These are phyloP conservation scores for Arthrobotrys entomopaga DNA, from an alignment of 2,329 filamentous ascomycete species.

Conservation along the genomic window DNA sequence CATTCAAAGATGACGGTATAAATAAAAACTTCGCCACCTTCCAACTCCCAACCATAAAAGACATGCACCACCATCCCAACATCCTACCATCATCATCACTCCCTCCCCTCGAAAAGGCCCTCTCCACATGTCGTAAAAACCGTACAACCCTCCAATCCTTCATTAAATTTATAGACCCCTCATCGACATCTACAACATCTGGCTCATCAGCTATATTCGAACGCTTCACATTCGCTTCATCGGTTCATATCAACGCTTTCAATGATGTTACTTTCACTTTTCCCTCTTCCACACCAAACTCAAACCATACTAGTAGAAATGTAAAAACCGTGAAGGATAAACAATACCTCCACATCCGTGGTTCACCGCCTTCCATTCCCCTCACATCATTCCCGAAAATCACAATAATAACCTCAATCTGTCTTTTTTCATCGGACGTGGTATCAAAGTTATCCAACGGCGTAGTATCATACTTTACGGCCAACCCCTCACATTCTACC, in stretches of 20 bases:
- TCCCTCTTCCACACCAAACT: neutral
- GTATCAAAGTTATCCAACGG: conserved; percentile 23
- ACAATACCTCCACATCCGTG: conserved; percentile 40
- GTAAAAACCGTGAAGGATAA: conserved; percentile 17
- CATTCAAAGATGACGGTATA: neutral
- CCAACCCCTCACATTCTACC: no score
- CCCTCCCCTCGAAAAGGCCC: conserved; percentile 23
- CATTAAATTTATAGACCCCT: conserved; percentile 24
- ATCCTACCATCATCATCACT: conserved; percentile 7
- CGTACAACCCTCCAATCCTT: conserved; percentile 12
- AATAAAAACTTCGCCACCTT: neutral
- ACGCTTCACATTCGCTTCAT: conserved; percentile 31
- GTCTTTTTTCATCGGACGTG: conserved; percentile 47
- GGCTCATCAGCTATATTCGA: conserved; percentile 29
- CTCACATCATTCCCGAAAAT: conserved; percentile 23
- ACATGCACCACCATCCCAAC: conserved; percentile 28
- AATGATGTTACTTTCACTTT: conserved; percentile 29
- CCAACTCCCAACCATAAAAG: conserved; percentile 27
- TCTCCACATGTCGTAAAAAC: conserved; percentile 38
- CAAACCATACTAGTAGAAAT: neutral
- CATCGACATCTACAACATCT: neutral
- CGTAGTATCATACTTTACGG: neutral
- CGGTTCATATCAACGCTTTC: conserved; percentile 41
- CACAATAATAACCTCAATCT: conserved; percentile 28
- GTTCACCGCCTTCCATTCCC: conserved; percentile 33